phyloP scores from a whole-genome alignment of 192 early-diverging fungal genomes.

The Entomortierella beljakovae region DNA sequence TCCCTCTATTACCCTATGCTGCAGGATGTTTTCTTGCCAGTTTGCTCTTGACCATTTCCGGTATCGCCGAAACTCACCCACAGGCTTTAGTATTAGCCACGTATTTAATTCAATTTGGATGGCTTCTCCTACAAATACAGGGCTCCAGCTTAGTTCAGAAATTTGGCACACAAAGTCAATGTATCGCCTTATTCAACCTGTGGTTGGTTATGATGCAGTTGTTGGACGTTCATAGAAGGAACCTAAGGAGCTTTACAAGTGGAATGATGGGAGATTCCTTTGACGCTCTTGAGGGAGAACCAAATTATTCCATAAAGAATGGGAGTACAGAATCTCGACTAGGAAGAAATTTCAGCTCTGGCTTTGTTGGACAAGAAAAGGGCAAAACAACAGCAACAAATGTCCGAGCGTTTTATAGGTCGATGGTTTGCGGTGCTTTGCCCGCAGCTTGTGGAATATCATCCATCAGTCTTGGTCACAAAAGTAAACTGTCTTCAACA shows the following conservation, averaged over 20 bases:
- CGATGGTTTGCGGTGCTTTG: conserved; percentile 20
- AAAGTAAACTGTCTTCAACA: not conserved
- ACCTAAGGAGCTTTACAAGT: not conserved
- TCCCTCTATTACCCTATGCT: conserved; percentile 42
- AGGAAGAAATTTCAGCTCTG: not conserved
- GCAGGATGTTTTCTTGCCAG: conserved; percentile 45
- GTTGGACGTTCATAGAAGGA: conserved; percentile 36
- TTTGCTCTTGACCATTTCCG: conserved; percentile 40
- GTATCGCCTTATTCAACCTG: conserved; percentile 21
- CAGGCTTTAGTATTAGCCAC: conserved; percentile 35
- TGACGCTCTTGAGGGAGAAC: not conserved
- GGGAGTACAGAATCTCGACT: not conserved
- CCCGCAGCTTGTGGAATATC: conserved; percentile 9
- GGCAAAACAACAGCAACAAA: not conserved
- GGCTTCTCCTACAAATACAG: conserved; percentile 43
- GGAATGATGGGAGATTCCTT: not conserved
- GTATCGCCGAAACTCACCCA: conserved; percentile 44
- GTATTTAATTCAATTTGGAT: conserved; percentile 34
- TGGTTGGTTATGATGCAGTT: conserved; percentile 36
- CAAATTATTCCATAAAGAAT: not conserved
- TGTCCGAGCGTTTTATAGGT: conserved; percentile 17
- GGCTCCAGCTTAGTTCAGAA: conserved; percentile 19
- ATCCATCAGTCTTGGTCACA: not conserved
- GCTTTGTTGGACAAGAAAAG: not conserved
- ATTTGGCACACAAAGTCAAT: conserved; percentile 25